Evolutionary conservation across 78 protist genomes (phyloP), one percentile per base, ranked within the genome.

Genomic region (Chrysochromulina tobinii): DNA sequence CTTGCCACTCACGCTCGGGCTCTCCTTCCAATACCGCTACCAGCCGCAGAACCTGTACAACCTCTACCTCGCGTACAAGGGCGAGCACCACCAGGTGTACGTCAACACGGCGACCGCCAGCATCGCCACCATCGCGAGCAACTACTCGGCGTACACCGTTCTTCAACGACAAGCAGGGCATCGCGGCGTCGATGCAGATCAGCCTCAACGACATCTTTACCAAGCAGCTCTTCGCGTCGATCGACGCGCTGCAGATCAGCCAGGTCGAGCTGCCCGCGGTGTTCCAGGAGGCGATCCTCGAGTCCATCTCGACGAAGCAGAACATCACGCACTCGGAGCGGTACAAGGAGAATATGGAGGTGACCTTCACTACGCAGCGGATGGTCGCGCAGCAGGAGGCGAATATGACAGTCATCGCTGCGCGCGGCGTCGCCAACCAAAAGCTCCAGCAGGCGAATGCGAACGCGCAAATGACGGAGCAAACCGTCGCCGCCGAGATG

Each of bases 141-240:
- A 73, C 83, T 73, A 48, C 83, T 73, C 83, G 48, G 85, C 85
- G 12, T 77, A 77, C 59, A 1, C 25, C 9, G n/a, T 77, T 77
- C 61, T 77, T 77, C 85, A 53, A 50, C 14, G 85, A 77, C 85
- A 77, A 77, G 85, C 61, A 77, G 59, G 85, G 85, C 27, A 77
- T 77, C 55, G 85, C 85, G 27, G 3, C 3, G 38, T 25, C 0
- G 38, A 77, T 77, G 85, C 85, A 77, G 61, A 5, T 15, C 38
- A 3, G 2, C 4, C 85, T 77, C 27, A 53, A 48, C 59, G 4
- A 27, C 48, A 18, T 8, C 18, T 77, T 77, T n/a, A 2, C 3
- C 38, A 2, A 14, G 11, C 1, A 50, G 58, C 55, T 77, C 14
- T 17, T 6, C 27, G 85, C 85, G 27, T 7, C 1, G 21, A 48